Evolutionary conservation across 1,284 basidiomycete species (phyloP).

Genomic region (Boletus smithii): DNA sequence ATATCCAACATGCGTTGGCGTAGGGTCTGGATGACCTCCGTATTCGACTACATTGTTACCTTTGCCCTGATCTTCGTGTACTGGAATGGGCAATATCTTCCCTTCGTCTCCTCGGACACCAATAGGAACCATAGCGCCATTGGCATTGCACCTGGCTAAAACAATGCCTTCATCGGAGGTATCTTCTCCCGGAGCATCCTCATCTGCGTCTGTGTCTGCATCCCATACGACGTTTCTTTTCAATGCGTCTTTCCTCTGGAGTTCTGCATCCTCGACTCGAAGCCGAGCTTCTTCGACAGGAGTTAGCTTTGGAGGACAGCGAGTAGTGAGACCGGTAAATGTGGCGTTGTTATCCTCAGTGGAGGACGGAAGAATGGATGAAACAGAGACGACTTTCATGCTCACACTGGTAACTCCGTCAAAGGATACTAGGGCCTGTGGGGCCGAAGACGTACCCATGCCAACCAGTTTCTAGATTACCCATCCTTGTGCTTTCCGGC

Average conservation of each 20-base stretch:
- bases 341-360: constrained; percentile 55
- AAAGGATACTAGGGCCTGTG: constrained; percentile 1
- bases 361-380: constrained; percentile 64
- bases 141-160: constrained; percentile 24
- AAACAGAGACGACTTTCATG: constrained; percentile 66
- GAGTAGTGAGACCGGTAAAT: constrained; percentile 50
- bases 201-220: constrained; percentile 52
- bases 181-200: constrained; percentile 50
- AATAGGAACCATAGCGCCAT: constrained; percentile 36
- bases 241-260: constrained; percentile 47
- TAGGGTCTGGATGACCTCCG: constrained; percentile 47
- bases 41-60: constrained; percentile 43
- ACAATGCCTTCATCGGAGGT: constrained; percentile 45
- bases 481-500: constrained; percentile 68
- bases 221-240: constrained; percentile 48
- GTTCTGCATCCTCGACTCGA: constrained; percentile 51
- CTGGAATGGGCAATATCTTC: constrained; percentile 38
- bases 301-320: constrained; percentile 42
- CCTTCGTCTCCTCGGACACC: constrained; percentile 49
- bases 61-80: constrained; percentile 18
- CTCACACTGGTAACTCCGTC: constrained; percentile 49
- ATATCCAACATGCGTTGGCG: constrained; percentile 55
- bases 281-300: constrained; percentile 53
- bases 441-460: constrained; percentile 51
- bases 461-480: constrained; percentile 63